phyloP scores from a whole-genome alignment of 2,329 filamentous ascomycete genomes.

The Venturia pyrina region DNA sequence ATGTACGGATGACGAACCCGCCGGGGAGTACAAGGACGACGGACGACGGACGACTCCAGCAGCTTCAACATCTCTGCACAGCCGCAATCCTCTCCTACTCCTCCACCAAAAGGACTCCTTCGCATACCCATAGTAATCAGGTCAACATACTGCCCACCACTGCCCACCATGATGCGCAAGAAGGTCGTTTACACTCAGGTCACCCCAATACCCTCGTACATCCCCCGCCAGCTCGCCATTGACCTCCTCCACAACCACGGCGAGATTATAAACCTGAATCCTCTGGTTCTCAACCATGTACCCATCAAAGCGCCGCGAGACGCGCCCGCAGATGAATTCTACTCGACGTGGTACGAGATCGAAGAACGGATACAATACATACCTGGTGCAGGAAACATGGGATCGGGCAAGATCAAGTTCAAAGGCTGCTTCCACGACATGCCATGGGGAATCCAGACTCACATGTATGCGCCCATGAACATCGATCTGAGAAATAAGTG shows the following conservation, averaged over 20 bases:
- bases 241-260: slow-evolving; percentile 62
- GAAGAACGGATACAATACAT: slow-evolving; percentile 58
- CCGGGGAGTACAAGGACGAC: background rate
- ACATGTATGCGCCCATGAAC: slow-evolving; percentile 58
- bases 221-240: slow-evolving; percentile 61
- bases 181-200: slow-evolving; percentile 58
- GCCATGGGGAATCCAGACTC: slow-evolving; percentile 61
- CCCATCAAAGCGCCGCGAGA: slow-evolving; percentile 57
- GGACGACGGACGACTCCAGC: background rate
- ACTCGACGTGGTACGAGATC: slow-evolving; percentile 67
- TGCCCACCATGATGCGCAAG: slow-evolving; percentile 35
- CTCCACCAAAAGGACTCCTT: too few species aligned
- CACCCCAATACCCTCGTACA: slow-evolving; percentile 59
- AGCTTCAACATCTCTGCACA: background rate
- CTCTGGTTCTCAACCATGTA: slow-evolving; percentile 54
- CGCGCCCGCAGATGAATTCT: slow-evolving; percentile 60
- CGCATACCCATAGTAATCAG: background rate
- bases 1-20: slow-evolving; percentile 1
- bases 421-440: slow-evolving; percentile 64
- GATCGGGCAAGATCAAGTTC: slow-evolving; percentile 56
- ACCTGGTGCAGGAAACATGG: slow-evolving; percentile 55
- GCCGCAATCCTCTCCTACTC: background rate
- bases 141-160: background rate
- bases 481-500: slow-evolving; percentile 61
- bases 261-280: slow-evolving; percentile 62